Base-by-base conservation (phyloP, 306 rosid genomes). In the Abrus precatorius region DNA sequence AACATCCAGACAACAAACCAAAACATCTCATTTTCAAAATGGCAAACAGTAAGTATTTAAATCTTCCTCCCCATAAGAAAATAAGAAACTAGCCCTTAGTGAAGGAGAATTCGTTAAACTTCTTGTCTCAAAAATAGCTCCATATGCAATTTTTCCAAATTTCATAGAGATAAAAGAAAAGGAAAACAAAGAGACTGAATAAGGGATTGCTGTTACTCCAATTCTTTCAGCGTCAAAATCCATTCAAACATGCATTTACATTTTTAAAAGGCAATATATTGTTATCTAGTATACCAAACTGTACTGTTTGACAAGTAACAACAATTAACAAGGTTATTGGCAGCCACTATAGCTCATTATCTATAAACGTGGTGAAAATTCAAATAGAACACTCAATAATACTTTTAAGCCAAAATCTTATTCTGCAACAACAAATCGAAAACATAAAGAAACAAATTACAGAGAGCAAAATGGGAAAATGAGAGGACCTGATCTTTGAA, bases 401-500 rank as follows among this genome's bases (percentile, higher is more conserved):
- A n/a, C 5, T 68, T 48, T 10, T n/a, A 36, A 59, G 59, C 27
- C 55, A 59, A 20, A 62, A 30, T 52, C 28, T 43, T 50, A 34
- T 14, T 20, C 28, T 34, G 56, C 28, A 55, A 4, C 6, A 72
- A 12, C 4, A 69, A 14, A 69, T 28, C 30, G 20, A 20, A 20
- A 70, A 8, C 7, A 36, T 5, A 32, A 56, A 38, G 48, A 74
- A 40, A 45, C 38, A 67, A 60, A 59, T 57, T 60, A 63, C 50
- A 52, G 70, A 44, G 12, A 78, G 47, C 5, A 36, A 11, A 7
- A 3, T 7, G 40, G 61, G 61, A 6, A 43, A 80, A 41, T 50
- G 7, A 57, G 62, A 33, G 57, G 12, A 91, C 97, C 97, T 89
- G 94, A 78, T 89, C 97, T 89, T 89, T 91, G 90, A 91, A 92